Percentiles rank a stretch among this genome's conserved stretches.
Conservation (phyloP, 805 yeast species). For the Pichia thaimueangensis region DNA sequence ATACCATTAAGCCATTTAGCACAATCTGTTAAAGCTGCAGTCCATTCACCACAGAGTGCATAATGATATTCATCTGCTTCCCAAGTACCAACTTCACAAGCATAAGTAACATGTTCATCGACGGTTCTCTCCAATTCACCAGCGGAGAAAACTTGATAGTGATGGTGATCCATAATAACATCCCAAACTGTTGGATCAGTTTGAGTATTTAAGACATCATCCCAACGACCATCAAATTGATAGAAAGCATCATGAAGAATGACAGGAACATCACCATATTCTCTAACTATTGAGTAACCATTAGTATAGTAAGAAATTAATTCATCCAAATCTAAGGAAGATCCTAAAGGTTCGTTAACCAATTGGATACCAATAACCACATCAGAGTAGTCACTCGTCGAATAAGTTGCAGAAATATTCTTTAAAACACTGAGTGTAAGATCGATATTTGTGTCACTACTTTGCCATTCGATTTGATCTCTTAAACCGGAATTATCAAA, state of each 20-base stretch:
- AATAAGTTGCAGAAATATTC: constrained; percentile 57
- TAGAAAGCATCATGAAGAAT: constrained; percentile 75
- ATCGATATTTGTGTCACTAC: constrained; percentile 36
- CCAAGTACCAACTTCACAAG: constrained; percentile 40
- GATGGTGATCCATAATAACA: constrained; percentile 82
- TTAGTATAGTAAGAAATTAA: constrained; percentile 53
- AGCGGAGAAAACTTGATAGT: constrained; percentile 75
- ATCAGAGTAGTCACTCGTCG: constrained; percentile 52
- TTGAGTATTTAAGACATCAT: constrained; percentile 41
- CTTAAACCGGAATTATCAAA: constrained; percentile 90
- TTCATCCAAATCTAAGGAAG: constrained; percentile 50
- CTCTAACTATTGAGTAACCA: constrained; percentile 63
- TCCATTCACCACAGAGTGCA: constrained; percentile 82
- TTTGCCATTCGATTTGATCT: constrained; percentile 52
- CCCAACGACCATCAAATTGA: constrained; percentile 53
- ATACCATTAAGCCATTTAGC: constrained; percentile 86
- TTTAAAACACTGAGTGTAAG: constrained; percentile 52
- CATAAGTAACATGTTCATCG: constrained; percentile 56
- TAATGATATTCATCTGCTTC: constrained; percentile 54
- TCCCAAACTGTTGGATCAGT: constrained; percentile 38
- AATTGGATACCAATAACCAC: constrained; percentile 80
- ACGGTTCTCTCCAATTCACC: constrained; percentile 53
- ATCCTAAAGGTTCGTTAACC: constrained; percentile 85
- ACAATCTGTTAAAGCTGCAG: constrained; percentile 91
- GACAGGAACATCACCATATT: constrained; percentile 34